Evolutionary conservation across 495 filamentous ascomycete species (phyloP).

Genomic region (Lindgomyces ingoldianus): DNA sequence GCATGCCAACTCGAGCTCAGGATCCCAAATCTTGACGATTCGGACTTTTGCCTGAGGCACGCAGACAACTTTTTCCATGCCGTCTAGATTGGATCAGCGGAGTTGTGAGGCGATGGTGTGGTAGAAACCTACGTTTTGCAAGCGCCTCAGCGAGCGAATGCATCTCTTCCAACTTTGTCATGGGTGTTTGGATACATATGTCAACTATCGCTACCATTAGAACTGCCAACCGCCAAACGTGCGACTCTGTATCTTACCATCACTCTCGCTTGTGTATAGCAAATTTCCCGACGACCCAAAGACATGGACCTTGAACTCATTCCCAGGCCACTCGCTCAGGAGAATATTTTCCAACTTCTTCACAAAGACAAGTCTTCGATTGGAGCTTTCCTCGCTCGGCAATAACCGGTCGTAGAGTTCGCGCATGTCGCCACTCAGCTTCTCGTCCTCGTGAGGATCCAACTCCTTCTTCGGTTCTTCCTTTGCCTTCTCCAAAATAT

Average conservation of each 20-base stretch:
- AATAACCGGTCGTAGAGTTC: slow-evolving; percentile 81
- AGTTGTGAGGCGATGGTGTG: slow-evolving; percentile 5
- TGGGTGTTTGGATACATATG: slow-evolving; percentile 91
- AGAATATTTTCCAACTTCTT: slow-evolving; percentile 82
- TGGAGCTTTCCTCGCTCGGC: slow-evolving; percentile 77
- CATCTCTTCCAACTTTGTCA: slow-evolving; percentile 80
- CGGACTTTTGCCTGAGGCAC: slow-evolving; percentile 93
- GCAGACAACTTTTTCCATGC: slow-evolving; percentile 94
- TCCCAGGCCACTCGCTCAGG: slow-evolving; percentile 87
- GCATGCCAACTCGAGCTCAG: slow-evolving; percentile 83
- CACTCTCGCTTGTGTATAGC: slow-evolving; percentile 92
- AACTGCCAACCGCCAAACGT: slow-evolving; percentile 35
- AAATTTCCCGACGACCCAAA: slow-evolving; percentile 98
- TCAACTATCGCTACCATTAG: slow-evolving; percentile 63
- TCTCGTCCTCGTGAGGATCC: slow-evolving; percentile 72
- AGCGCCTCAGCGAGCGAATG: slow-evolving; percentile 84
- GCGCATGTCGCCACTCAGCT: slow-evolving; percentile 76
- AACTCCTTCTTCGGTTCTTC: slow-evolving; percentile 65
- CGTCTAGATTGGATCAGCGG: slow-evolving; percentile 60
- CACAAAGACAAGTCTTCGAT: slow-evolving; percentile 71
- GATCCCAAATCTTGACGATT: slow-evolving; percentile 99
- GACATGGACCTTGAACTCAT: slow-evolving; percentile 84
- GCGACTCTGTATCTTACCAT: slow-evolving; percentile 64
- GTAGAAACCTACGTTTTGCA: slow-evolving; percentile 67
- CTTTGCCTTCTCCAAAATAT: slow-evolving; percentile 69